These are phyloP conservation scores for Fusarium sp. DNA, from an alignment of 2,329 filamentous ascomycete genomes.

Conservation along the genomic window DNA sequence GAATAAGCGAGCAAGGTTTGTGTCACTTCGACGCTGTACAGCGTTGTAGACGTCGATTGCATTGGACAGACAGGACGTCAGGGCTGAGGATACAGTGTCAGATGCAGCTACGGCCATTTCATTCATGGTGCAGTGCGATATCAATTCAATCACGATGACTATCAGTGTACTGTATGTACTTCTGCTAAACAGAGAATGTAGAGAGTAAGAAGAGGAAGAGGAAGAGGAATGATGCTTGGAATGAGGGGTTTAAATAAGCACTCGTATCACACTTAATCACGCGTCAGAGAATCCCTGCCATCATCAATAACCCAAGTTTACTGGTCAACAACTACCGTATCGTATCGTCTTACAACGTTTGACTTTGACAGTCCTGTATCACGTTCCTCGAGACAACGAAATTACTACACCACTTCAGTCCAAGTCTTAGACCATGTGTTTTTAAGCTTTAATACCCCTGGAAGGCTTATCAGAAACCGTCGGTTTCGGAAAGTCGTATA, in stretches of 20 bases:
- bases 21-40: conserved; percentile 8
- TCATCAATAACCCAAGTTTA: conserved; percentile 10
- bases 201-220: background rate
- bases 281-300: conserved; percentile 23
- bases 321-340: conserved; percentile 1
- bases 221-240: conserved; percentile 12
- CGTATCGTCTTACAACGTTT: conserved; percentile 23
- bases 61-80: conserved; percentile 37
- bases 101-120: conserved; percentile 46
- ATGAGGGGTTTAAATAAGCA: conserved; percentile 38
- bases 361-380: background rate
- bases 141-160: background rate
- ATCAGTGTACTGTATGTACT: background rate
- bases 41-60: conserved; percentile 20
- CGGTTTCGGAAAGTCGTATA: conserved; percentile 24
- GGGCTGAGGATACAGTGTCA: conserved; percentile 14
- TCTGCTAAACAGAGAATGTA: background rate
- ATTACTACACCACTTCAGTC: background rate
- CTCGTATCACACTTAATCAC: conserved; percentile 17
- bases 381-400: background rate
- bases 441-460: background rate
- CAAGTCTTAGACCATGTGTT: background rate
- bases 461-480: conserved; percentile 18
- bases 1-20: conserved; percentile 15
- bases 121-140: conserved; percentile 42